Percentiles rank a stretch among this genome's conserved stretches.
Conservation (phyloP, 2,329 filamentous ascomycete genomes). For the Colletotrichum sidae region DNA sequence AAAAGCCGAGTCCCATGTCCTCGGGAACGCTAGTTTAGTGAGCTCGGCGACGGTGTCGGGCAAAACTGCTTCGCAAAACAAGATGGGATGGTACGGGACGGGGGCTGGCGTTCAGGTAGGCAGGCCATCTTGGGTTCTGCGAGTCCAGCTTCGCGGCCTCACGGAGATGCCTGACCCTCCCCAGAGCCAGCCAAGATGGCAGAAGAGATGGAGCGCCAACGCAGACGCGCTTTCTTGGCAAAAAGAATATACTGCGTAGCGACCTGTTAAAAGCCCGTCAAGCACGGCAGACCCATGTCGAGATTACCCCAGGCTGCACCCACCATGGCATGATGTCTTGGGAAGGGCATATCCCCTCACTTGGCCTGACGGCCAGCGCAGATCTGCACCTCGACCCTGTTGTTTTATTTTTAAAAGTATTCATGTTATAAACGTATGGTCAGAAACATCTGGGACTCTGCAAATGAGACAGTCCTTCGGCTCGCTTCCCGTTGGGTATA, state of each 20-base stretch:
- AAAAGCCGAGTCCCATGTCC: background rate
- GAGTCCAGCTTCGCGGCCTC: slow-evolving; percentile 2
- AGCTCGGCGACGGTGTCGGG: background rate
- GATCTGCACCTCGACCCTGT: background rate
- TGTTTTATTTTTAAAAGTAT: background rate
- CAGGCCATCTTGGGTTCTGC: too few relatives aligned
- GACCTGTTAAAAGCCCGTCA: background rate
- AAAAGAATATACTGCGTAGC: background rate
- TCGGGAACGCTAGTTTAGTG: slow-evolving; percentile 9
- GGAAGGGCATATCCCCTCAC: background rate
- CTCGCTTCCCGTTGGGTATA: background rate
- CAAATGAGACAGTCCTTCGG: background rate
- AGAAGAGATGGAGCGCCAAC: slow-evolving; percentile 24
- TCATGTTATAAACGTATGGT: accelerated
- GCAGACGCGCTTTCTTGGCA: slow-evolving; percentile 10
- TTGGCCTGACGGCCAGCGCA: background rate
- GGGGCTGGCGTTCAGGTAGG: background rate
- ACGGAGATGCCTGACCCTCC: background rate
- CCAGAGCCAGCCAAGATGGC: slow-evolving; percentile 3
- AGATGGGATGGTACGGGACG: background rate
- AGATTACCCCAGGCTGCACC: background rate
- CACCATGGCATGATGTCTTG: slow-evolving; percentile 8
- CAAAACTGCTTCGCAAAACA: background rate
- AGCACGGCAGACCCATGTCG: background rate
- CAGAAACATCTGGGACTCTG: background rate